Base-by-base conservation (phyloP, 768 basidiomycete genomes). In the Tricholoma sp. region DNA sequence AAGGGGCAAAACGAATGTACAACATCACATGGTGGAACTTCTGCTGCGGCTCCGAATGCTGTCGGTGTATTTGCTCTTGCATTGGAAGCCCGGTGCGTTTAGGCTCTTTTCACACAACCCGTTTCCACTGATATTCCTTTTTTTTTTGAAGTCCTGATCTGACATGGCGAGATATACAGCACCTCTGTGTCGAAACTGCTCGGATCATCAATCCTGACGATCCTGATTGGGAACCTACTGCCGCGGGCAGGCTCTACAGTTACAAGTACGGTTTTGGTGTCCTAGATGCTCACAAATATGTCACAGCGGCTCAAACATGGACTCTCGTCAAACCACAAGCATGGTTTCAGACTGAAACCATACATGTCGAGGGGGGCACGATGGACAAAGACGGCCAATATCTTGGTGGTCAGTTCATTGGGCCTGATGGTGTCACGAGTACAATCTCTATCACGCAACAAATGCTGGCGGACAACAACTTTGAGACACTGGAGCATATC, bases 251-350 rank as follows among this genome's bases (percentile, higher is more conserved):
- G 18, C 69, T 68, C 45, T 82, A 78, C 64, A 81, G 79, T 64
- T 98, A 99, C 78, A 98, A 98, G 70, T 99, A 97, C 63, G 97
- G 97, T 2, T 99, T 86, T 65, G 97, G 97, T 20, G 84, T 81
- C 34, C 77, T 98, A 57, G 89, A 97, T 69, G 95, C 86, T 3
- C 90, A 86, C 54, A 77, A 72, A 41, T 92, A 90, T 61, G 86
- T 98, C 64, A 86, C 80, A 54, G 86, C 86, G 1, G 93, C 95
- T 1, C 79, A 86, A 68, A 67, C 76, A 2, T 98, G 95, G 95
- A 68, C 86, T 50, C 76, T 86, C 17, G 94, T 97, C 64, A 98
- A 96, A 67, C 94, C 96, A 0, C 96, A 98, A 73, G 82, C 91
- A 0, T 98, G 94, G 92, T 79, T 91, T 55, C 79, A 87, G 56